Evolutionary conservation across 345 rosid species (phyloP).

Genomic region (Sonneratia caseolaris): DNA sequence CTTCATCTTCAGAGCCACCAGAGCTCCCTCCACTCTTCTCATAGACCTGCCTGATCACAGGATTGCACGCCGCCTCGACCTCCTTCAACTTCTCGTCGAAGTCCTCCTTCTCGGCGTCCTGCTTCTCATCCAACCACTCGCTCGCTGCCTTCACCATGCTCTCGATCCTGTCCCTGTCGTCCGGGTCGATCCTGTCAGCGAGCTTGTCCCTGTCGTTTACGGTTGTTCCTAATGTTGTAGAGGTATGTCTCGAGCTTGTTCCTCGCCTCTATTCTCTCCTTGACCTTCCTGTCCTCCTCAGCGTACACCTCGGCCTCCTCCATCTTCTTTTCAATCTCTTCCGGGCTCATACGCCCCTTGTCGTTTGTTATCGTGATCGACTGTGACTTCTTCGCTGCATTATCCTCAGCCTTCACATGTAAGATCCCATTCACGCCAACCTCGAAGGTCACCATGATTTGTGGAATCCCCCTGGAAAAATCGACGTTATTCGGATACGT

Average conservation of each 20-base stretch:
- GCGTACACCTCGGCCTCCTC: slow-evolving; percentile 50
- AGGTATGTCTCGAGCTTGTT: slow-evolving; percentile 46
- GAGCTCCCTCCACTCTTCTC: slow-evolving; percentile 26
- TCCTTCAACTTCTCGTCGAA: slow-evolving; percentile 46
- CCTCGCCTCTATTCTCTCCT: slow-evolving; percentile 43
- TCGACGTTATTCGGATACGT: background rate
- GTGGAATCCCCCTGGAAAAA: slow-evolving; percentile 41
- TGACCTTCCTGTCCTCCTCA: slow-evolving; percentile 35
- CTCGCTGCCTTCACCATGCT: slow-evolving; percentile 30
- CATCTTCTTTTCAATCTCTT: slow-evolving; percentile 50
- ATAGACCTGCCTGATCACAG: slow-evolving; percentile 39
- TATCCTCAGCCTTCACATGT: slow-evolving; percentile 49
- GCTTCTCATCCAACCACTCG: slow-evolving; percentile 53
- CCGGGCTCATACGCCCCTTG: slow-evolving; percentile 43
- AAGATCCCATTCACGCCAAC: slow-evolving; percentile 41
- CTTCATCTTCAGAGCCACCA: slow-evolving; percentile 21
- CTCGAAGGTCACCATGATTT: slow-evolving; percentile 44
- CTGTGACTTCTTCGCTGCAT: slow-evolving; percentile 32
- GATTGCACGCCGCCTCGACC: slow-evolving; percentile 42
- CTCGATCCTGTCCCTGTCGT: slow-evolving; percentile 46
- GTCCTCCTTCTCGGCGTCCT: slow-evolving; percentile 42
- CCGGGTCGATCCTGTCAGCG: slow-evolving; percentile 30
- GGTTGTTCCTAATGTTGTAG: slow-evolving; percentile 37
- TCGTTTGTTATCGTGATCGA: slow-evolving; percentile 40
- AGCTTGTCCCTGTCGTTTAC: slow-evolving; percentile 32